Evolutionary conservation across 148 eudicot species (phyloP).

Genomic region (Linanthus parryae): DNA sequence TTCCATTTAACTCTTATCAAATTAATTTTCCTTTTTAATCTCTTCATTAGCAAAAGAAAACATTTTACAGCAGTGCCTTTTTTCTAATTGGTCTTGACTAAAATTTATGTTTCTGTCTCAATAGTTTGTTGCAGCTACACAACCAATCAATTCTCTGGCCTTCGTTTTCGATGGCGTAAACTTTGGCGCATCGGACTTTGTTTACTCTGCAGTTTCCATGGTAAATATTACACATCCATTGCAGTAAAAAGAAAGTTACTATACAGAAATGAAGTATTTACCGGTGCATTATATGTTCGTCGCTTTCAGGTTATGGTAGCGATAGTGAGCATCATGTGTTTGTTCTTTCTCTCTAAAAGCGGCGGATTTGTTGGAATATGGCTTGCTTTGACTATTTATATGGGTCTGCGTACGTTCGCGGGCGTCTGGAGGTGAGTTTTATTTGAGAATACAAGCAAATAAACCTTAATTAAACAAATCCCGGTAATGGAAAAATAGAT

Average conservation of each 20-base stretch:
- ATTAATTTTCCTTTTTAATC: neutral
- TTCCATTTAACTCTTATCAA: neutral
- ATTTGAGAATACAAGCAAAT: no score
- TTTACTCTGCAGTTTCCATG: conserved; percentile 82
- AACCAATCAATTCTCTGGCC: conserved; percentile 71
- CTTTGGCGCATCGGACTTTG: conserved; percentile 86
- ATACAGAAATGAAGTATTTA: no score
- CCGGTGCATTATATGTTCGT: no score
- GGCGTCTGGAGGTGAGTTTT: conserved; percentile 88
- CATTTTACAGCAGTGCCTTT: no score
- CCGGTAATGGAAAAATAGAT: no score
- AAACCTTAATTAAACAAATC: no score
- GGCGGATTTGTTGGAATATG: conserved; percentile 86
- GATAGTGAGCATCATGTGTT: conserved; percentile 48
- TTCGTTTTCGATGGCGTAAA: conserved; percentile 83
- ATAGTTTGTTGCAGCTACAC: conserved; percentile 81
- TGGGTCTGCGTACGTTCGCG: conserved; percentile 73
- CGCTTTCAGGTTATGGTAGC: conserved; percentile 63
- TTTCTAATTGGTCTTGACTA: no score
- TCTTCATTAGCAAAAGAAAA: no score
- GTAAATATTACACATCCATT: conserved; percentile 32
- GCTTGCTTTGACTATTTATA: conserved; percentile 77
- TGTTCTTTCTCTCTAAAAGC: conserved; percentile 49
- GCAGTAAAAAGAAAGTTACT: no score
- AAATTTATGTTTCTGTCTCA: no score